phyloP scores from a whole-genome alignment of 2,329 filamentous ascomycete species.

The Dothideomycetes sp. region DNA sequence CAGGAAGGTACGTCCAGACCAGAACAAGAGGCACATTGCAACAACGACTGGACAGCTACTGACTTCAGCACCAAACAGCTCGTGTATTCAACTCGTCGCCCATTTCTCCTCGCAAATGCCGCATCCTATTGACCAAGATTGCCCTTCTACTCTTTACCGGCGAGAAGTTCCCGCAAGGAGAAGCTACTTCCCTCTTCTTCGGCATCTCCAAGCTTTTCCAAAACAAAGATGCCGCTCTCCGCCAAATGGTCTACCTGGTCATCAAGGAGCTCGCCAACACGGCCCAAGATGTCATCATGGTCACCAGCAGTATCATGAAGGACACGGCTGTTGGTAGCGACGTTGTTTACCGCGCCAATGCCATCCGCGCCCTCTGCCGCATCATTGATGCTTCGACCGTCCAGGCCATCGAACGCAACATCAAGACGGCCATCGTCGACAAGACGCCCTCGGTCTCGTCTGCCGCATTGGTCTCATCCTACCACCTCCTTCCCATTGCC shows the following conservation, averaged over 20 bases:
- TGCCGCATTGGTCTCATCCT: slow-evolving; percentile 89
- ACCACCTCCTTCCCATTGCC: slow-evolving; percentile 93
- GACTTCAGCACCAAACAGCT: too few species aligned
- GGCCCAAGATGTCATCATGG: slow-evolving; percentile 99
- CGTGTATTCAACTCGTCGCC: slow-evolving; percentile 96
- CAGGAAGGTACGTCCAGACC: slow-evolving; percentile 90
- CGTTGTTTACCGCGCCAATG: slow-evolving; percentile 87
- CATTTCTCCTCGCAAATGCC: slow-evolving; percentile 93
- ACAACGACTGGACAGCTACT: too few species aligned
- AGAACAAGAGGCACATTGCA: too few species aligned
- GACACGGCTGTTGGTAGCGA: slow-evolving; percentile 94
- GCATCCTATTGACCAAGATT: slow-evolving; percentile 94
- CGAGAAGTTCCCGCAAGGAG: slow-evolving; percentile 92
- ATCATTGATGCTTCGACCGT: slow-evolving; percentile 96
- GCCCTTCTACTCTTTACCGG: slow-evolving; percentile 92
- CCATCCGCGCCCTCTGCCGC: slow-evolving; percentile 86
- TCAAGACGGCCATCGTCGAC: slow-evolving; percentile 99
- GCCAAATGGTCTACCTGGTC: slow-evolving; percentile 97
- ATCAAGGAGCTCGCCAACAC: slow-evolving; percentile 95
- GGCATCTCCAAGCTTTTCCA: slow-evolving; percentile 99
- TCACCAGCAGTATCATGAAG: slow-evolving; percentile 99
- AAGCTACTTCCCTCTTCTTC: slow-evolving; percentile 97
- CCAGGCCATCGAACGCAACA: slow-evolving; percentile 93
- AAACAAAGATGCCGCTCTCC: slow-evolving; percentile 95
- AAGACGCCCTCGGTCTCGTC: slow-evolving; percentile 97